Evolutionary conservation across 202 grass and related monocot genomes (phyloP).

Genomic region (Zizania palustris): DNA sequence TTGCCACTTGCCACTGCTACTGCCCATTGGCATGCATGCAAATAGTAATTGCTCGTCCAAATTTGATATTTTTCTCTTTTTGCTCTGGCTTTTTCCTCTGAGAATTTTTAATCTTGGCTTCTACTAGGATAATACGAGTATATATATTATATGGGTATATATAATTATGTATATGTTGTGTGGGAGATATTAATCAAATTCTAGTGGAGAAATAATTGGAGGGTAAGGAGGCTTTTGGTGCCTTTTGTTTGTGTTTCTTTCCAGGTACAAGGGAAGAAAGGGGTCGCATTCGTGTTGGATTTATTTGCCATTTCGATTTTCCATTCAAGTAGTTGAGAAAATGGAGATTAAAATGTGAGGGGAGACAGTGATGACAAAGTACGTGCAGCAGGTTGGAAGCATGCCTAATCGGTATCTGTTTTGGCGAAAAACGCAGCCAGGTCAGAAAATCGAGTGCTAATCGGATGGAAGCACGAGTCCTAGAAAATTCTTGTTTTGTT

Average conservation of each 20-base stretch:
- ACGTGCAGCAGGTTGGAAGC: constrained; percentile 42
- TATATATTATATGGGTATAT: not conserved
- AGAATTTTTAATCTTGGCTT: constrained; percentile 37
- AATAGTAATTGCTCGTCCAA: constrained; percentile 37
- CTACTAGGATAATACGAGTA: constrained; percentile 30
- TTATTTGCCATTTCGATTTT: constrained; percentile 17
- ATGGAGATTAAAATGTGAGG: constrained; percentile 9
- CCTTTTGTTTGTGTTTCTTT: constrained; percentile 24
- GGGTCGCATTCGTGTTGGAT: constrained; percentile 31
- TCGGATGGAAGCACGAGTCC: no score
- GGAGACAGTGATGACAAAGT: no score
- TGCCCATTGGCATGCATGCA: constrained; percentile 31
- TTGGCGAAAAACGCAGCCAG: no score
- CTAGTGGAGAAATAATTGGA: constrained; percentile 34
- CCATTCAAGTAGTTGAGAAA: constrained; percentile 44
- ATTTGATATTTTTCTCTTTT: constrained; percentile 11
- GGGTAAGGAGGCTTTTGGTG: constrained; percentile 15
- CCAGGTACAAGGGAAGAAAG: no score
- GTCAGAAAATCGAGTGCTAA: no score
- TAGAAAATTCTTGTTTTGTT: no score
- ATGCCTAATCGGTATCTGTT: constrained; percentile 38
- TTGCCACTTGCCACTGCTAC: not conserved
- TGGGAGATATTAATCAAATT: constrained; percentile 30
- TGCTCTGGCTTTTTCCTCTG: constrained; percentile 15
- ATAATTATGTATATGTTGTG: constrained; percentile 20